These are phyloP conservation scores for Irpex sp. DNA, from an alignment of 1,284 basidiomycete genomes.

Conservation along the genomic window DNA sequence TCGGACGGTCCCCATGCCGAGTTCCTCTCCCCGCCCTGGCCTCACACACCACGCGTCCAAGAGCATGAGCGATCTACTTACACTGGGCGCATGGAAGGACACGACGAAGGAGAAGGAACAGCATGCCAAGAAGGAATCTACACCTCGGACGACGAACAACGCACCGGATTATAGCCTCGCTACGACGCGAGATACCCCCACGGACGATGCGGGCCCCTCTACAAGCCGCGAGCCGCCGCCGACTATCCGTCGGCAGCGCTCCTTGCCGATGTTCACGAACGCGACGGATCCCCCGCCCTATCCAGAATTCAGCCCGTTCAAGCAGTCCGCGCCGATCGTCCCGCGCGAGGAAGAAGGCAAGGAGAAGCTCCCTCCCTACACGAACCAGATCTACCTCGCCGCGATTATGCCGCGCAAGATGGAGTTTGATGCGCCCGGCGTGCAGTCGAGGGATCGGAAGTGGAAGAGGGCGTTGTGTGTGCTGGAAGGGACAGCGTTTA, in stretches of 20 bases:
- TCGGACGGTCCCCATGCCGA: slow-evolving; percentile 13
- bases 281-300: slow-evolving; percentile 50
- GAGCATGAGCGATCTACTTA: slow-evolving; percentile 50
- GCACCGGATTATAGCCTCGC: slow-evolving; percentile 5
- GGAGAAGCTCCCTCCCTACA: slow-evolving; percentile 82
- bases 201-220: slow-evolving; percentile 6
- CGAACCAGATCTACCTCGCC: slow-evolving; percentile 80
- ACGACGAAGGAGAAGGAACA: slow-evolving; percentile 19
- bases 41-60: slow-evolving; percentile 63
- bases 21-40: slow-evolving; percentile 35
- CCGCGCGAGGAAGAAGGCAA: slow-evolving; percentile 67
- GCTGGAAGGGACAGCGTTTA: slow-evolving; percentile 87
- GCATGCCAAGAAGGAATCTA: neutral
- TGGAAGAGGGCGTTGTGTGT: slow-evolving; percentile 91
- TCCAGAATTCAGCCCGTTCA: slow-evolving; percentile 34
- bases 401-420: slow-evolving; percentile 90
- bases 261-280: slow-evolving; percentile 53
- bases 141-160: slow-evolving; percentile 1
- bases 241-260: slow-evolving; percentile 43
- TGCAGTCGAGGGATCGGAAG: slow-evolving; percentile 86
- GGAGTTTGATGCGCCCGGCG: slow-evolving; percentile 86
- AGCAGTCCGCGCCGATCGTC: slow-evolving; percentile 33
- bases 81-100: slow-evolving; percentile 26
- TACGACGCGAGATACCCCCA: slow-evolving; percentile 6
- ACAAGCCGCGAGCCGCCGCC: slow-evolving; percentile 17